A percentile compares a stretch with the other conserved stretches of the same genome.
Evolutionary conservation across 768 basidiomycete genomes (phyloP).

Genomic region (Pisolithus orientalis): DNA sequence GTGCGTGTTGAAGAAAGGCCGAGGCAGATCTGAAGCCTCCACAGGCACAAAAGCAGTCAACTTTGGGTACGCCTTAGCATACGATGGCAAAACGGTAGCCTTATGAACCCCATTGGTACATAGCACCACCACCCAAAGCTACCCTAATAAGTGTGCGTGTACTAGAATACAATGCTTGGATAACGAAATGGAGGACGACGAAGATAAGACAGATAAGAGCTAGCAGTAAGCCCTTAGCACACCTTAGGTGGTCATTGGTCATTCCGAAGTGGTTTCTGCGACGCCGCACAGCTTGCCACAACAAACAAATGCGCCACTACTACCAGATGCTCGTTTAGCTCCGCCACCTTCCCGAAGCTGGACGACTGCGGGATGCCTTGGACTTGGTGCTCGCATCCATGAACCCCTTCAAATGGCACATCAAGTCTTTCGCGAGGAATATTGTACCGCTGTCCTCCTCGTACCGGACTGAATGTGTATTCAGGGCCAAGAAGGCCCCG

Average conservation of each 20-base stretch:
- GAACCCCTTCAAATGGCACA: slow-evolving; percentile 23
- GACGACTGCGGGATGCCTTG: slow-evolving; percentile 7
- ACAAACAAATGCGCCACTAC: no score
- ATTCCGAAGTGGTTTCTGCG: no score
- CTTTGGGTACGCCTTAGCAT: no score
- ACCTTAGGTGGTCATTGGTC: no score
- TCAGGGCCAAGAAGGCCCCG: slow-evolving; percentile 45
- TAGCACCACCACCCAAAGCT: not conserved
- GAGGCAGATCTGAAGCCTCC: slow-evolving; percentile 2
- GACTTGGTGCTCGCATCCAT: slow-evolving; percentile 19
- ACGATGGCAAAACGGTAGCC: not conserved
- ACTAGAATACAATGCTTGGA: slow-evolving; percentile 15
- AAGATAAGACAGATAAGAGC: slow-evolving; percentile 7
- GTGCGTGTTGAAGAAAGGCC: slow-evolving; percentile 2
- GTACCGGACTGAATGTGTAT: slow-evolving; percentile 42
- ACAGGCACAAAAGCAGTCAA: not conserved
- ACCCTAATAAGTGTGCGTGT: not conserved
- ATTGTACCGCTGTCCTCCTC: slow-evolving; percentile 56
- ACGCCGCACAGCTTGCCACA: no score
- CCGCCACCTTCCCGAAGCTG: slow-evolving; percentile 3
- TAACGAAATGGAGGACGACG: not conserved
- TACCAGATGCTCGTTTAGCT: slow-evolving; percentile 4
- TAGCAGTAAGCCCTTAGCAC: no score
- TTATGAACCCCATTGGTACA: not conserved
- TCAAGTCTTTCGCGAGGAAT: slow-evolving; percentile 46